A percentile compares a stretch with the other conserved stretches of the same genome.
These are phyloP conservation scores for Globisporangium irregulare DNA, from an alignment of 352 stramenopile species.

Conservation along the genomic window DNA sequence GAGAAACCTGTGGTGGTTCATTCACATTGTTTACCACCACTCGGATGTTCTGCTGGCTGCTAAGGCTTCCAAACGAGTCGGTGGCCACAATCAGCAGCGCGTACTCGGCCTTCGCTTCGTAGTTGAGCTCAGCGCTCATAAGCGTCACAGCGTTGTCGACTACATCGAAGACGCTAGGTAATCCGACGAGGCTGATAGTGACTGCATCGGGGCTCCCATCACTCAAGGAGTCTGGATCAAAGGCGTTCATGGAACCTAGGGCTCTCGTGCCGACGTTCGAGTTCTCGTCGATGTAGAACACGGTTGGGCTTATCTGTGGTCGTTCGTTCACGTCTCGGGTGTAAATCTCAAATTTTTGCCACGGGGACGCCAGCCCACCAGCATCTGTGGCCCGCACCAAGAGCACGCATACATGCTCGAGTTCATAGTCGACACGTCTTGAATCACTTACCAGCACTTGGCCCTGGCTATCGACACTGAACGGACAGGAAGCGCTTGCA, in stretches of 20 bases:
- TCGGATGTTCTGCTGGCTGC: slow-evolving; percentile 11
- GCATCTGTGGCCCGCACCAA: slow-evolving; percentile 5
- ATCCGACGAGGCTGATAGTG: neutral
- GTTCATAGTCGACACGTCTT: slow-evolving; percentile 6
- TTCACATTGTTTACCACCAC: slow-evolving; percentile 33
- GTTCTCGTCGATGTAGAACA: slow-evolving; percentile 16
- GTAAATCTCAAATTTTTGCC: slow-evolving; percentile 11
- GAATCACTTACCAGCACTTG: slow-evolving; percentile 2
- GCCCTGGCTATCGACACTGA: neutral
- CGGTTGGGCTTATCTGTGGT: neutral
- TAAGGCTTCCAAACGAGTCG: slow-evolving; percentile 13
- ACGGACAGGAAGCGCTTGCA: neutral
- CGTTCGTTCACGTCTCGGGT: slow-evolving; percentile 11
- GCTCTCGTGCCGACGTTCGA: neutral
- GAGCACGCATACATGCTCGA: slow-evolving; percentile 6
- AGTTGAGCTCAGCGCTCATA: slow-evolving; percentile 4
- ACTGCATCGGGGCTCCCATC: slow-evolving; percentile 5
- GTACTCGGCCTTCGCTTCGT: slow-evolving; percentile 6
- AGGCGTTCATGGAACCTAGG: slow-evolving; percentile 1
- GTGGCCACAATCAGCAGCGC: slow-evolving; percentile 3
- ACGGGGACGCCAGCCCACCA: slow-evolving; percentile 9
- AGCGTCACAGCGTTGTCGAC: slow-evolving; percentile 8
- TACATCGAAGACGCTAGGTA: slow-evolving; percentile 4
- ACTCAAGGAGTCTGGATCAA: slow-evolving; percentile 9
- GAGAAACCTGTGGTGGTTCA: slow-evolving; percentile 19